Conservation (phyloP, 2,329 filamentous ascomycete genomes). For the Furcasterigmium furcatum region DNA sequence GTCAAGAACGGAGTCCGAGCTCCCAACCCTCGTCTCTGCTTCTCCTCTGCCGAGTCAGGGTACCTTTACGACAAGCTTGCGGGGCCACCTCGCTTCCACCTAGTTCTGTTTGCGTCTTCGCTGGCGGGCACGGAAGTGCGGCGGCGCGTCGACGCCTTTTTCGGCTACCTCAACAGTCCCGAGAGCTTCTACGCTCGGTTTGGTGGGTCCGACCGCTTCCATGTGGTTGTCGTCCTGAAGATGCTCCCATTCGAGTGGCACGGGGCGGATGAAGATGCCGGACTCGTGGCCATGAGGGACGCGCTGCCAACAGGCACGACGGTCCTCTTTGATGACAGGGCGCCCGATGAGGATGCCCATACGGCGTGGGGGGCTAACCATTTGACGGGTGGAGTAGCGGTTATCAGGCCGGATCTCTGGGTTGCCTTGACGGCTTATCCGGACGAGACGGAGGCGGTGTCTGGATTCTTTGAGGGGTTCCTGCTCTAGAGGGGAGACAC, state of each 20-base stretch:
- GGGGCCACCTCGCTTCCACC: slow-evolving; percentile 20
- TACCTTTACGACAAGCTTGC: slow-evolving; percentile 26
- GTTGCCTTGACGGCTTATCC: neutral
- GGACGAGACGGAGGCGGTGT: neutral
- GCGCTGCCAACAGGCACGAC: neutral
- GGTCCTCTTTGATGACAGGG: neutral
- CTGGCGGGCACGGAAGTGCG: slow-evolving; percentile 12
- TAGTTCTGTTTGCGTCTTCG: slow-evolving; percentile 22
- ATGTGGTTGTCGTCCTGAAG: slow-evolving; percentile 22
- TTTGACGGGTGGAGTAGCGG: neutral
- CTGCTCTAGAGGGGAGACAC: neutral
- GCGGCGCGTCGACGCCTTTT: slow-evolving; percentile 9
- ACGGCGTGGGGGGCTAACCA: neutral
- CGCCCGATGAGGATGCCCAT: neutral
- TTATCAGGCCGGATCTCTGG: neutral
- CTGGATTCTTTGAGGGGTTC: neutral
- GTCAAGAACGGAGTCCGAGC: slow-evolving; percentile 23
- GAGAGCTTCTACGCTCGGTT: slow-evolving; percentile 20
- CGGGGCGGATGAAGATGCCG: neutral
- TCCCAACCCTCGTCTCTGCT: slow-evolving; percentile 23
- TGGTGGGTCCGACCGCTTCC: slow-evolving; percentile 20
- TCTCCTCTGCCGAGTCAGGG: slow-evolving; percentile 15
- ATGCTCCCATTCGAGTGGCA: slow-evolving; percentile 17
- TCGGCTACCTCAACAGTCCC: slow-evolving; percentile 7
- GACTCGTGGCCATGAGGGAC: neutral